A percentile compares a stretch with the other conserved stretches of the same genome.
Evolutionary conservation across 2,329 filamentous ascomycete species (phyloP).

Genomic region (Venturiaceae sp.): DNA sequence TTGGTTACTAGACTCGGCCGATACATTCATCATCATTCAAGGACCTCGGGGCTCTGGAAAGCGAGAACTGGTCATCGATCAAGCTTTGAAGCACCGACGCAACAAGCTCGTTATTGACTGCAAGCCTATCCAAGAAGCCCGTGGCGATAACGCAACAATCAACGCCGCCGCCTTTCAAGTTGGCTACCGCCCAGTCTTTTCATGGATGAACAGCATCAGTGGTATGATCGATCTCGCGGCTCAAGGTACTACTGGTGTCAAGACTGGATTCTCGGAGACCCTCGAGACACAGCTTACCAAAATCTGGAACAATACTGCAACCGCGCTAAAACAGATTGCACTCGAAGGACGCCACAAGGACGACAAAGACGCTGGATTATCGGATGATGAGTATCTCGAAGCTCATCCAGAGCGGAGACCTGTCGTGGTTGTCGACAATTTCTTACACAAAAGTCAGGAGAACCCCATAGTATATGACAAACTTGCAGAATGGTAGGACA

Average conservation of each 20-base stretch:
- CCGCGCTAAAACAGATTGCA: slow-evolving; percentile 69
- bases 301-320: slow-evolving; percentile 75
- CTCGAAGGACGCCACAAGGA: slow-evolving; percentile 59
- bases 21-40: slow-evolving; percentile 90
- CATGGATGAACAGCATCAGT: slow-evolving; percentile 91
- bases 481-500: slow-evolving; percentile 57
- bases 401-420: slow-evolving; percentile 76
- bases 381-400: slow-evolving; percentile 81
- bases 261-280: slow-evolving; percentile 89
- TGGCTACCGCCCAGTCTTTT: slow-evolving; percentile 88
- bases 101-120: slow-evolving; percentile 85
- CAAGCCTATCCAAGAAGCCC: slow-evolving; percentile 83
- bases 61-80: slow-evolving; percentile 75
- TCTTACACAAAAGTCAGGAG: slow-evolving; percentile 61
- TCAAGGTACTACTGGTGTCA: slow-evolving; percentile 87
- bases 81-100: slow-evolving; percentile 65
- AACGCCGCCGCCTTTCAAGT: slow-evolving; percentile 70
- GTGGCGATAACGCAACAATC: slow-evolving; percentile 80
- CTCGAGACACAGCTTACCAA: slow-evolving; percentile 82
- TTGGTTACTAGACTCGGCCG: slow-evolving; percentile 80
- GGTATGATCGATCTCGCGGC: slow-evolving; percentile 87
- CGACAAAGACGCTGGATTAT: slow-evolving; percentile 62
- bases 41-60: slow-evolving; percentile 89
- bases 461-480: slow-evolving; percentile 40
- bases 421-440: slow-evolving; percentile 86